Conservation (phyloP, 2,329 filamentous ascomycete genomes). For the Colletotrichum endophyticum region DNA sequence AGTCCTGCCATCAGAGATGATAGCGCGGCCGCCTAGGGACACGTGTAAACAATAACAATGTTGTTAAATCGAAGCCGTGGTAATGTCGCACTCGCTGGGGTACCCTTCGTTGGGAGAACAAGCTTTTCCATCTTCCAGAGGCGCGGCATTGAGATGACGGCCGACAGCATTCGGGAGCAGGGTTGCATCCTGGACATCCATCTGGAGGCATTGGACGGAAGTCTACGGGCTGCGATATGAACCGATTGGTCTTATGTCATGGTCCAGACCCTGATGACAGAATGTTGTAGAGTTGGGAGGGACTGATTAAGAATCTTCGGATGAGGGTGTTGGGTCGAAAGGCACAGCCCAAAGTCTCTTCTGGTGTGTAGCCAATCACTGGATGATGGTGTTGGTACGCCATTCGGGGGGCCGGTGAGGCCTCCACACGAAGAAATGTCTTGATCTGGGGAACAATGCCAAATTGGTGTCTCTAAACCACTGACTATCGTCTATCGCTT, state of each 20-base stretch:
- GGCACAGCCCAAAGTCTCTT: not conserved
- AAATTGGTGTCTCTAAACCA: not conserved
- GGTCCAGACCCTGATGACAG: not conserved
- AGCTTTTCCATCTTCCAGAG: not conserved
- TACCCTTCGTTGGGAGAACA: not conserved
- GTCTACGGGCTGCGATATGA: not conserved
- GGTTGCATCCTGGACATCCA: not conserved
- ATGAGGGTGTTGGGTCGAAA: not conserved
- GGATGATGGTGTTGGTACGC: not conserved
- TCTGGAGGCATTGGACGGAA: not conserved
- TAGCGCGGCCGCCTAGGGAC: not conserved
- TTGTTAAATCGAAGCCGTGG: not conserved
- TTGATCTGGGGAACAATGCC: not conserved
- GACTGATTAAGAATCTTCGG: not conserved
- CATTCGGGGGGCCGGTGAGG: fast-evolving
- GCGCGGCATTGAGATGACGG: not conserved
- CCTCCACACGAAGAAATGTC: not conserved
- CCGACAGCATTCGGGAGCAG: not conserved
- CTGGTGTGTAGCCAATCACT: not conserved
- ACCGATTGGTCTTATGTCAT: not conserved
- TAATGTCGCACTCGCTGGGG: not conserved
- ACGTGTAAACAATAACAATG: not conserved
- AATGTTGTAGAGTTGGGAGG: not conserved
- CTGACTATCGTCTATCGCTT: not conserved
- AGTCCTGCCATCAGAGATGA: not conserved